Evolutionary conservation across 495 filamentous ascomycete species (phyloP).

Genomic region (Aspergillus steynii): DNA sequence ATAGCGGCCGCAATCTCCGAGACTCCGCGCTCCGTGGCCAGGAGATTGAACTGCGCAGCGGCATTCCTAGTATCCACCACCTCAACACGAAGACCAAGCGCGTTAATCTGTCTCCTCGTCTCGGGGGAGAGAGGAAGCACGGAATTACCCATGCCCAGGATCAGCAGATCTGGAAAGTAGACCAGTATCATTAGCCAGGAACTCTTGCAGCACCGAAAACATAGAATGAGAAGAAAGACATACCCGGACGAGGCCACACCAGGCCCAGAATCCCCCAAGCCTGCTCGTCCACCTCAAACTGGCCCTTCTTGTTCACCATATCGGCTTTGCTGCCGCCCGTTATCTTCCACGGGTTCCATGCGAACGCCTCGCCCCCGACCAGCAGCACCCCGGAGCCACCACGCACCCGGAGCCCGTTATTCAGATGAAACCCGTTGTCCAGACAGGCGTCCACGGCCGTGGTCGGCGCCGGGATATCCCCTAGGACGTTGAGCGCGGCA

Average conservation of each 20-base stretch:
- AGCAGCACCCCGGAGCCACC: conserved; percentile 70
- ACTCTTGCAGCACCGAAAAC: conserved; percentile 1
- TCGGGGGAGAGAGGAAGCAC: conserved; percentile 75
- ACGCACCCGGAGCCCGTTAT: conserved; percentile 66
- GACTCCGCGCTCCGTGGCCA: conserved; percentile 81
- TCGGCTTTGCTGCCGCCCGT: conserved; percentile 34
- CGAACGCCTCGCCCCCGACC: conserved; percentile 81
- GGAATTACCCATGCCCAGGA: conserved; percentile 77
- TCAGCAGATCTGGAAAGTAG: conserved; percentile 70
- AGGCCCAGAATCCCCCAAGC: conserved; percentile 75
- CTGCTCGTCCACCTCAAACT: conserved; percentile 72
- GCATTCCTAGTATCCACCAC: conserved; percentile 93
- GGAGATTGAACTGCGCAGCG: conserved; percentile 83
- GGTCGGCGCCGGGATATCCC: conserved; percentile 70
- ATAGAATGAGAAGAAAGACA: conserved; percentile 27
- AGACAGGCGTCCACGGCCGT: conserved; percentile 71
- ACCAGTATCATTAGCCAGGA: conserved; percentile 20
- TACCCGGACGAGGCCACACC: conserved; percentile 91
- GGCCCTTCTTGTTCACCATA: conserved; percentile 72
- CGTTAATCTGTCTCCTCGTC: conserved; percentile 68
- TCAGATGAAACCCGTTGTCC: conserved; percentile 25
- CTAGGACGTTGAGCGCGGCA: conserved; percentile 71
- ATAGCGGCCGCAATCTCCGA: conserved; percentile 82
- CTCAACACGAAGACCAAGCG: conserved; percentile 82
- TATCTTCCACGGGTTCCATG: conserved; percentile 76